phyloP scores from a whole-genome alignment of 441 rosid species.

The Erysimum pusillum region DNA sequence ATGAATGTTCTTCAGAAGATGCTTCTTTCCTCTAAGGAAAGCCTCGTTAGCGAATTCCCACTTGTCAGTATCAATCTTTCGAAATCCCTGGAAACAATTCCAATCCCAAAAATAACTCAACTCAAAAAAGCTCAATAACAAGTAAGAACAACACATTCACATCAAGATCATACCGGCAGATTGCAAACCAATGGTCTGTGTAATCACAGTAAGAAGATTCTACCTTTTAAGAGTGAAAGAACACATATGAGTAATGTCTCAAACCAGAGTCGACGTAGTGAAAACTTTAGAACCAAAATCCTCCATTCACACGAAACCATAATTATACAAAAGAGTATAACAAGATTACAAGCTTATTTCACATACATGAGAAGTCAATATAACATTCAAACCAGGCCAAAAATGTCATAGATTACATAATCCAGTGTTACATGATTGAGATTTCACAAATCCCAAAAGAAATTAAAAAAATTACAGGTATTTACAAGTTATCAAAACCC shows the following conservation, averaged over 20 bases:
- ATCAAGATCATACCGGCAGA: conserved; percentile 20
- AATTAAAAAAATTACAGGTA: conserved; percentile 29
- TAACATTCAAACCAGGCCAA: conserved; percentile 5
- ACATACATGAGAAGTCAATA: conserved; percentile 21
- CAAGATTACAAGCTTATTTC: conserved; percentile 20
- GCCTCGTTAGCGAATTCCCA: conserved; percentile 95
- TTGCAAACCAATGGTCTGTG: neutral
- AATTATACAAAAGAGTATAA: conserved; percentile 19
- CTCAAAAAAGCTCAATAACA: conserved; percentile 34
- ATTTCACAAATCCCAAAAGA: conserved; percentile 19
- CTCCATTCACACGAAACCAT: conserved; percentile 21
- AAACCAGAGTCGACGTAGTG: neutral
- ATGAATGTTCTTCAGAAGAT: conserved; percentile 81
- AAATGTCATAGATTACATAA: conserved; percentile 21
- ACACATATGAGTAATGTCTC: neutral
- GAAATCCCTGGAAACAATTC: conserved; percentile 79
- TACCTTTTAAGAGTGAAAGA: conserved; percentile 9
- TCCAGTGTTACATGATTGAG: conserved; percentile 20
- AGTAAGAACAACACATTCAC: conserved; percentile 19
- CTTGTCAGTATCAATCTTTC: conserved; percentile 79
- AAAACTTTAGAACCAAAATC: conserved; percentile 16
- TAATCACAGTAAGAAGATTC: neutral
- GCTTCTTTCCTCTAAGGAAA: conserved; percentile 79
- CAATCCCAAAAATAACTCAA: conserved; percentile 47
- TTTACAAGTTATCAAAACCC: conserved; percentile 29